Base-by-base conservation (phyloP, 192 early-diverging fungal species). In the Podila horticola region DNA sequence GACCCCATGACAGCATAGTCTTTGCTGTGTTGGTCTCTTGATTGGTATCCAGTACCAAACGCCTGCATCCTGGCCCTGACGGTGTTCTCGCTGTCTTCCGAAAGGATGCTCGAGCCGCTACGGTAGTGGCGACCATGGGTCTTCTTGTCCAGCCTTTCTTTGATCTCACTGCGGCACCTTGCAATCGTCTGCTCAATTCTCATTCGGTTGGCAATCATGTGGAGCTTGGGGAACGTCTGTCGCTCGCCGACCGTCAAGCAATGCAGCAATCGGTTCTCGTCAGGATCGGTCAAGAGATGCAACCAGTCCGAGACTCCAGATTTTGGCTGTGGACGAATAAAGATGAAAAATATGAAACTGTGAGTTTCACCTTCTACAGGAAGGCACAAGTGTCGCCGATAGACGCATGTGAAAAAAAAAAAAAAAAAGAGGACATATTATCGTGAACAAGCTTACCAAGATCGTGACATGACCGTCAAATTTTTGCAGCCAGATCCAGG, bases 401-500 rank as follows among this genome's bases (percentile, higher is more conserved):
- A 15, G 6, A 65, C 41, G 28, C 29, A 66, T 22, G 17, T 28
- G 5, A 22, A 30, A 60, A 33, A 48, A 66, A 26, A 61, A 24
- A 60, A 22, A 38, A 60, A 49, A 48, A 60, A n/a, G n/a, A n/a
- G n/a, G 30, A 61, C 22, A 60, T 12, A 8, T 29, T 31, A 10
- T 15, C 9, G 4, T 29, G n/a, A 20, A 51, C 8, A 30, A 2
- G 59, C 75, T 82, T 84, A 87, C 86, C 62, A 95, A 74, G 52
- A 98, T 93, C 0, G 95, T 98, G 22, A 95, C 88, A 64, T 90
- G 88, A n/a, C 96, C 97, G 63, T 96, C 93, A 85, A 97, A 97
- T 71, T 90, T 91, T 76, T 98, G 97, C 66, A 96, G 83, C 89
- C 92, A 97, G 5, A 98, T 83, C 62, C 87, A 89, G 30, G 93